A percentile compares a stretch with the other conserved stretches of the same genome.
phyloP scores from a whole-genome alignment of 2,329 filamentous ascomycete genomes.

The Cladophialophora immunda region DNA sequence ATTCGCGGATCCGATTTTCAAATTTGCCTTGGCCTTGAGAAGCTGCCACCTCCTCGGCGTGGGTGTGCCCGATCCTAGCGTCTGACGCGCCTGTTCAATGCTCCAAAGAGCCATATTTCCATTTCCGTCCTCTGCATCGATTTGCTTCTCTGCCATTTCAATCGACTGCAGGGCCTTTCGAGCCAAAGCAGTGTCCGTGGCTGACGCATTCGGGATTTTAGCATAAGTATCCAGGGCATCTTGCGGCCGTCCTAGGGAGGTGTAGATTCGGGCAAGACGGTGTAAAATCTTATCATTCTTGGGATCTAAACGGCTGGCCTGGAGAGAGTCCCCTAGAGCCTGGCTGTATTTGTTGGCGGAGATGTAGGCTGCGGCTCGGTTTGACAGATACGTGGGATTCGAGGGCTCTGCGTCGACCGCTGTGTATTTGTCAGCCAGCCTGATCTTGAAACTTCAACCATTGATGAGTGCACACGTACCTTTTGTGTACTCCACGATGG shows the following conservation, averaged over 20 bases:
- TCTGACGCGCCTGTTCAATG: constrained; percentile 86
- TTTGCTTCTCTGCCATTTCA: constrained; percentile 77
- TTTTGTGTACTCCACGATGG: constrained; percentile 93
- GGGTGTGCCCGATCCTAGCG: constrained; percentile 76
- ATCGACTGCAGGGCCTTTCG: constrained; percentile 76
- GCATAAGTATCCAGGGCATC: constrained; percentile 85
- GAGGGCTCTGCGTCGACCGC: constrained; percentile 87
- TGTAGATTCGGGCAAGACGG: constrained; percentile 88
- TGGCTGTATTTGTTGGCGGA: constrained; percentile 79
- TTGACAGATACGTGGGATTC: constrained; percentile 90
- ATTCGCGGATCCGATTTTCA: constrained; percentile 92
- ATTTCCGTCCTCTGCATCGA: constrained; percentile 73
- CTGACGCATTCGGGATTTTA: constrained; percentile 76
- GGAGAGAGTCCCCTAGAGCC: constrained; percentile 86
- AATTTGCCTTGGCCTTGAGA: constrained; percentile 87
- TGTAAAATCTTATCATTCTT: constrained; percentile 87
- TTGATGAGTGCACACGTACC: constrained; percentile 61
- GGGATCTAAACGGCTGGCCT: constrained; percentile 82
- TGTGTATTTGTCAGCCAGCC: constrained; percentile 52
- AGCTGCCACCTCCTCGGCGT: constrained; percentile 93
- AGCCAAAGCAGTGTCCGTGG: constrained; percentile 85
- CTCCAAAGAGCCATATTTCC: constrained; percentile 93
- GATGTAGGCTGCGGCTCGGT: constrained; percentile 94
- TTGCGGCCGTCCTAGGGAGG: constrained; percentile 81
- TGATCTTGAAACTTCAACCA: constrained; percentile 18